Evolutionary conservation across 257 asterid genomes (phyloP).

Genomic region (Nicotiana benthamiana): DNA sequence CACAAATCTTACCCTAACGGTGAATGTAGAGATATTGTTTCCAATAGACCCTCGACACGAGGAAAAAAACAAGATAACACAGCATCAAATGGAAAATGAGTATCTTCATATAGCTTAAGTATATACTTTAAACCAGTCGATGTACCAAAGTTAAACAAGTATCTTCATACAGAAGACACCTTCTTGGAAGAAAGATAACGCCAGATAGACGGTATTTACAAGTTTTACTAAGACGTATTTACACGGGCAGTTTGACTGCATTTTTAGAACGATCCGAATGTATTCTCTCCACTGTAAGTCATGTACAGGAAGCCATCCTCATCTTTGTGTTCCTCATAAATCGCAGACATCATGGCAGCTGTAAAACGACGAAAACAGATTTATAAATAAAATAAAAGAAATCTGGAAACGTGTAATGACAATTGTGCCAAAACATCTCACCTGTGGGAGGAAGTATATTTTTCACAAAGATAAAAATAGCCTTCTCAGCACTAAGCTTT

Average conservation of each 20-base stretch:
- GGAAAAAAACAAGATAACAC: not conserved
- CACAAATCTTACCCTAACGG: no score
- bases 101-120: not conserved
- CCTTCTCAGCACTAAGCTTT: constrained; percentile 12
- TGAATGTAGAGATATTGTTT: no score
- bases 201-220: not conserved
- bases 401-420: not conserved
- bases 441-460: constrained; percentile 15
- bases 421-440: not conserved
- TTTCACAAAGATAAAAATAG: constrained; percentile 10
- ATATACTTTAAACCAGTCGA: not conserved
- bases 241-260: not conserved
- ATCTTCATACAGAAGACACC: not conserved
- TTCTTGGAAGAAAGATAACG: not conserved
- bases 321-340: constrained; percentile 13
- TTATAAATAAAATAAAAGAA: not conserved
- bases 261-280: constrained; percentile 5
- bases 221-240: not conserved
- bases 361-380: not conserved
- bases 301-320: constrained; percentile 14
- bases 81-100: not conserved
- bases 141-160: not conserved
- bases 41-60: no score
- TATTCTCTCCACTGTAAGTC: constrained; percentile 14
- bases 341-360: constrained; percentile 16